A percentile compares a stretch with the other conserved stretches of the same genome.
phyloP scores from a whole-genome alignment of 805 yeast genomes.

The Ascoidea tarda region DNA sequence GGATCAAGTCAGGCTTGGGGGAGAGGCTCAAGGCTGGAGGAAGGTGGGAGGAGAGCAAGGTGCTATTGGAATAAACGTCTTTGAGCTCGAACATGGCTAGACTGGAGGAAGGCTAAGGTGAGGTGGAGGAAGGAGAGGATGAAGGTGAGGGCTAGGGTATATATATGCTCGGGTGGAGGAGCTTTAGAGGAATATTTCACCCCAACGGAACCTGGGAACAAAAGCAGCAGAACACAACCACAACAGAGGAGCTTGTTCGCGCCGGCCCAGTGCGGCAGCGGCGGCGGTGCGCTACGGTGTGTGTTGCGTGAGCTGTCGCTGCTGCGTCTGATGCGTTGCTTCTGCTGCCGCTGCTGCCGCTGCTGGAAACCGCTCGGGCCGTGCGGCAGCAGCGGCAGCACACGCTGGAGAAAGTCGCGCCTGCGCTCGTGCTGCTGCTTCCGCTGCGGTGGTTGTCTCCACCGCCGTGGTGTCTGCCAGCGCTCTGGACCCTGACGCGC shows the following conservation, averaged over 20 bases:
- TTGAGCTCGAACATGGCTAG: background rate
- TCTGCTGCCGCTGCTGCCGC: no score
- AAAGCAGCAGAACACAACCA: no score
- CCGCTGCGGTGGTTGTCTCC: no score
- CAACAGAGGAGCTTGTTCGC: no score
- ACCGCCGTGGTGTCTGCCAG: background rate
- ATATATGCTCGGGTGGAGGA: no score
- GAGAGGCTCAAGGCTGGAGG: conserved; percentile 17
- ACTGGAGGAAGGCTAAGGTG: background rate
- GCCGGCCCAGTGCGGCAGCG: no score
- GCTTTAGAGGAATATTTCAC: no score
- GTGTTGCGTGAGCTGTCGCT: no score
- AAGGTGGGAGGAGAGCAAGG: conserved; percentile 5
- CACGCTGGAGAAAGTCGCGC: background rate
- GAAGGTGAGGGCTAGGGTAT: background rate
- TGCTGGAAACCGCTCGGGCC: background rate
- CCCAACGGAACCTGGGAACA: no score
- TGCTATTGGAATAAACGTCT: background rate
- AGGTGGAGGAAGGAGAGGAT: background rate
- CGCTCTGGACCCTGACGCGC: background rate
- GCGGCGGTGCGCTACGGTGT: no score
- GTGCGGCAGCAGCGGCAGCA: background rate
- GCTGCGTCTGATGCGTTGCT: no score
- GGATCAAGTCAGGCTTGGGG: conserved; percentile 29
- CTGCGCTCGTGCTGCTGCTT: background rate